Percentiles rank a stretch among this genome's conserved stretches.
phyloP scores from a whole-genome alignment of 106 monocot genomes.

The Platanthera zijinensis region DNA sequence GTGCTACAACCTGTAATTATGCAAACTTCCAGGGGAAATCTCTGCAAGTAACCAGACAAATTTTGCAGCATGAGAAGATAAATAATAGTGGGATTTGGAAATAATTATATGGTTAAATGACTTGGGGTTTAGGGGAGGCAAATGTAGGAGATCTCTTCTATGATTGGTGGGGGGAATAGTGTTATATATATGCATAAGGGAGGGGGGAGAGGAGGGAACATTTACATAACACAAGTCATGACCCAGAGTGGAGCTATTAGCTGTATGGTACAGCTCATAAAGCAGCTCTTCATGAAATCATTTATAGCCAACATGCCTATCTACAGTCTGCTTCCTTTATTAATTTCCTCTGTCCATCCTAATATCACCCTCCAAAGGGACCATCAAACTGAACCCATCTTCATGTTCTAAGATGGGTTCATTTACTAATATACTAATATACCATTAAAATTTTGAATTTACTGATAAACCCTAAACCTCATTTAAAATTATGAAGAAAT shows the following conservation, averaged over 20 bases:
- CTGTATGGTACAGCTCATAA: slow-evolving; percentile 8
- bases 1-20: too few relatives aligned
- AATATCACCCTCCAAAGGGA: not conserved
- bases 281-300: slow-evolving; percentile 1
- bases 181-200: not conserved
- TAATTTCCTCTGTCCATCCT: not conserved
- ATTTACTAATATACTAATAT: too few relatives aligned
- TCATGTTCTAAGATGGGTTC: too few relatives aligned
- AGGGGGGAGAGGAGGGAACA: not conserved
- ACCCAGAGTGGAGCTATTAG: not conserved
- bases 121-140: not conserved
- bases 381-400: slow-evolving; percentile 3
- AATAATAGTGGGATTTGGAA: not conserved
- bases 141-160: not conserved
- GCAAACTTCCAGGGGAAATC: too few relatives aligned
- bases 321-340: slow-evolving; percentile 5
- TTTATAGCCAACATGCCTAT: slow-evolving; percentile 2
- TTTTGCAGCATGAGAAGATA: too few relatives aligned
- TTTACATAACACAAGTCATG: not conserved
- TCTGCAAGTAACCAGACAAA: too few relatives aligned
- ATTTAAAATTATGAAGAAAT: too few relatives aligned
- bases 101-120: not conserved
- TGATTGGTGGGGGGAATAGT: not conserved
- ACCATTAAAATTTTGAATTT: too few relatives aligned
- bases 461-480: too few relatives aligned